phyloP scores from a whole-genome alignment of 768 basidiomycete genomes.

The Suillus spraguei region DNA sequence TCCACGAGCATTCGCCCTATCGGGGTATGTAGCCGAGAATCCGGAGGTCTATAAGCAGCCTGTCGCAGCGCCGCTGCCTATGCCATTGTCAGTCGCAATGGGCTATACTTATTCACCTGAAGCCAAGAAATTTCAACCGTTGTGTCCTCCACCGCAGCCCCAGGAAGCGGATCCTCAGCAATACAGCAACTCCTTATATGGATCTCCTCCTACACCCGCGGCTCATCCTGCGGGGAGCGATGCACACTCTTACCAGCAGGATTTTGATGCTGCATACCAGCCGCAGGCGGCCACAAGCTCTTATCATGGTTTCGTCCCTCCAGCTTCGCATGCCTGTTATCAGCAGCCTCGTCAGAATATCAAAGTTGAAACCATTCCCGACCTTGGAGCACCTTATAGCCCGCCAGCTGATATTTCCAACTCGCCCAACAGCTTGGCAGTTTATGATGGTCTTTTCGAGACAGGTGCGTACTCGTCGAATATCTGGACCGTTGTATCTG shows the following conservation, averaged over 20 bases:
- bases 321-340: slow-evolving; percentile 24
- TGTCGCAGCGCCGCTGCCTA: slow-evolving; percentile 32
- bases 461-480: slow-evolving; percentile 28
- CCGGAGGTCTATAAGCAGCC: slow-evolving; percentile 36
- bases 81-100: slow-evolving; percentile 36
- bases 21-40: slow-evolving; percentile 24
- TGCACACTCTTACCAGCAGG: slow-evolving; percentile 25
- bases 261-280: slow-evolving; percentile 31
- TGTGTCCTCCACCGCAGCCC: slow-evolving; percentile 35
- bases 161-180: slow-evolving; percentile 26
- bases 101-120: slow-evolving; percentile 34
- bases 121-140: slow-evolving; percentile 38
- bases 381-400: slow-evolving; percentile 20
- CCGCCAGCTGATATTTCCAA: slow-evolving; percentile 26
- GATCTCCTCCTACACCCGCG: slow-evolving; percentile 17
- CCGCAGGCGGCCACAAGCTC: slow-evolving; percentile 22
- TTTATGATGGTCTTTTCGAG: slow-evolving; percentile 26
- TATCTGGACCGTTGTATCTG: not conserved
- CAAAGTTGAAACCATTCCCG: slow-evolving; percentile 34
- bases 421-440: slow-evolving; percentile 24
- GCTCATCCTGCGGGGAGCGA: slow-evolving; percentile 16
- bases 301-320: slow-evolving; percentile 24
- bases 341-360: slow-evolving; percentile 22
- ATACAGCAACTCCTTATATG: slow-evolving; percentile 19
- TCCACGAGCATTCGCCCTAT: slow-evolving; percentile 27